Conservation (phyloP, 805 yeast species). For the Nakazawaea wickerhamii region DNA sequence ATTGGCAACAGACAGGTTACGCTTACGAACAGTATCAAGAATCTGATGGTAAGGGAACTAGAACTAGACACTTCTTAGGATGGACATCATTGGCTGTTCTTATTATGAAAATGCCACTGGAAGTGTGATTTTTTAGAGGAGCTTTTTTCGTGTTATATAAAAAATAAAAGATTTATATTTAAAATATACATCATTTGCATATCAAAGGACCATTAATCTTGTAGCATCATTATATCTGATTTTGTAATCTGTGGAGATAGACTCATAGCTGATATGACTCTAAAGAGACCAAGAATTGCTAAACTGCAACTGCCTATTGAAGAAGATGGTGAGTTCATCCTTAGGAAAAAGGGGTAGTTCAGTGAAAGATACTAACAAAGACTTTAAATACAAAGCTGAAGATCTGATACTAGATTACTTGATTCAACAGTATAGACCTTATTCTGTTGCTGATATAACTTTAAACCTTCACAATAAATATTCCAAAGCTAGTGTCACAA, state of each 20-base stretch:
- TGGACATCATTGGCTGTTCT: constrained; percentile 84
- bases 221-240: neutral
- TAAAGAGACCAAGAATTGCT: constrained; percentile 14
- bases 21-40: constrained; percentile 92
- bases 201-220: constrained; percentile 4
- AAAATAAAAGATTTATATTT: neutral
- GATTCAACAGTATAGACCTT: constrained; percentile 41
- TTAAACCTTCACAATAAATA: constrained; percentile 38
- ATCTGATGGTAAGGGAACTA: constrained; percentile 63
- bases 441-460: constrained; percentile 39
- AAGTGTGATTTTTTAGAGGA: constrained; percentile 3
- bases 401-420: constrained; percentile 32
- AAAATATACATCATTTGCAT: neutral
- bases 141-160: neutral
- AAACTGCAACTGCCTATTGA: constrained; percentile 11
- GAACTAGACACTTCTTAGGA: constrained; percentile 88
- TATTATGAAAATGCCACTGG: constrained; percentile 79
- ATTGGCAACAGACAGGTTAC: constrained; percentile 72
- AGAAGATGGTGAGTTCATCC: constrained; percentile 16
- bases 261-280: constrained; percentile 7
- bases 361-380: neutral
- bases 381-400: constrained; percentile 21
- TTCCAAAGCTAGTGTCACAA: constrained; percentile 28
- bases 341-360: neutral
- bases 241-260: too few species aligned